Conservation (phyloP, 805 yeast species). For the Ogataea methylovora region DNA sequence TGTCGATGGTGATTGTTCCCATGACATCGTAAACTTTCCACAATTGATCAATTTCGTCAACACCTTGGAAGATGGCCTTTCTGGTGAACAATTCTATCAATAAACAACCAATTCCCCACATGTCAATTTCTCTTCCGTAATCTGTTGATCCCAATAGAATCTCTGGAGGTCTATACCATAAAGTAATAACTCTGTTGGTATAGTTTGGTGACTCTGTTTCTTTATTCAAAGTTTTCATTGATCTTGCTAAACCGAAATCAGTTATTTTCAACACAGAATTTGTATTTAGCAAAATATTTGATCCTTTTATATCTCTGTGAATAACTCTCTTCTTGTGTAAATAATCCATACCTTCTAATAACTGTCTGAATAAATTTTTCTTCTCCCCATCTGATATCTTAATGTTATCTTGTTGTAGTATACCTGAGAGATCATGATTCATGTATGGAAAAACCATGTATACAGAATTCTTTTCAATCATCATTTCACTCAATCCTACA, state of each 20-base stretch:
- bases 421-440: slow-evolving; percentile 89
- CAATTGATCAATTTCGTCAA: slow-evolving; percentile 81
- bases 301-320: slow-evolving; percentile 79
- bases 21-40: slow-evolving; percentile 67
- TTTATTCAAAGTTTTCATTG: slow-evolving; percentile 49
- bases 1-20: slow-evolving; percentile 74
- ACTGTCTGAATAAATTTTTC: slow-evolving; percentile 58
- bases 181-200: slow-evolving; percentile 90
- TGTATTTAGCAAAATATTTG: slow-evolving; percentile 61
- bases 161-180: slow-evolving; percentile 98
- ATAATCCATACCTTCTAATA: slow-evolving; percentile 62
- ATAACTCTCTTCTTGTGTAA: slow-evolving; percentile 61
- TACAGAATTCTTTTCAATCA: slow-evolving; percentile 69
- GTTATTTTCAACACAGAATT: slow-evolving; percentile 63
- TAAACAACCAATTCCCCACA: slow-evolving; percentile 96
- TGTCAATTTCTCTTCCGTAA: slow-evolving; percentile 86
- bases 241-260: slow-evolving; percentile 77
- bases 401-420: slow-evolving; percentile 69
- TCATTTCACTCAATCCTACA: slow-evolving; percentile 78
- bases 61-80: slow-evolving; percentile 77
- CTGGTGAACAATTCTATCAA: slow-evolving; percentile 73
- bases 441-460: slow-evolving; percentile 92
- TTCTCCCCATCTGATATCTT: slow-evolving; percentile 53
- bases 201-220: slow-evolving; percentile 61
- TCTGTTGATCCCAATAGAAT: slow-evolving; percentile 82